Percentiles rank a stretch among this genome's conserved stretches.
These are phyloP conservation scores for Kwoniella sp. DNA, from an alignment of 768 basidiomycete species.

Conservation along the genomic window DNA sequence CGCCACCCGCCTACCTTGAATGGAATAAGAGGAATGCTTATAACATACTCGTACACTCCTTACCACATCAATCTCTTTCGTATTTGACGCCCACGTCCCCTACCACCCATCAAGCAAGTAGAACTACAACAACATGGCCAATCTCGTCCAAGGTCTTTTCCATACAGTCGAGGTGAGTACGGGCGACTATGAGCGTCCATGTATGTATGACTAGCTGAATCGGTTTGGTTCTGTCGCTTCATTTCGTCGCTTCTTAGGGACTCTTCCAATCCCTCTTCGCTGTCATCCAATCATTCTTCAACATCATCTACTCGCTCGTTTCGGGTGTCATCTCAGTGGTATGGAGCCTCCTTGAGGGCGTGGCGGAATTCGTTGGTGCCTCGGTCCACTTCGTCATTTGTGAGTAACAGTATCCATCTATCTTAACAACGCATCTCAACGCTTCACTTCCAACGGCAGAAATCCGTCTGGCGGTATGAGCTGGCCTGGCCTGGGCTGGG, in stretches of 20 bases:
- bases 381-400: conserved; percentile 41
- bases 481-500: too few species aligned
- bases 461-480: too few species aligned
- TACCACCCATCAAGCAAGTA: too few species aligned
- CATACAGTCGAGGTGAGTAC: conserved; percentile 37
- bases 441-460: too few species aligned
- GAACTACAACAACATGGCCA: conserved; percentile 41
- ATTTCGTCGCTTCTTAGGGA: conserved; percentile 24
- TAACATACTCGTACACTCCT: too few species aligned
- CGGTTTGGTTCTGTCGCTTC: neutral
- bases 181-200: neutral
- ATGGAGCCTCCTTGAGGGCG: conserved; percentile 31
- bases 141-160: conserved; percentile 39
- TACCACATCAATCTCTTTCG: too few species aligned
- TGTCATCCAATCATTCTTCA: conserved; percentile 37
- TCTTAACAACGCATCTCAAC: too few species aligned
- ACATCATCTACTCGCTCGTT: conserved; percentile 36
- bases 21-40: too few species aligned
- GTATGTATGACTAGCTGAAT: too few species aligned
- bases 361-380: conserved; percentile 39
- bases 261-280: conserved; percentile 40
- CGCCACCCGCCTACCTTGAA: neutral
- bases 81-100: too few species aligned
- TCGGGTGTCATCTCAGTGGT: conserved; percentile 30
- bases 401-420: too few species aligned